Conservation (phyloP, 768 basidiomycete genomes). For the Lanmaoa rubissima region DNA sequence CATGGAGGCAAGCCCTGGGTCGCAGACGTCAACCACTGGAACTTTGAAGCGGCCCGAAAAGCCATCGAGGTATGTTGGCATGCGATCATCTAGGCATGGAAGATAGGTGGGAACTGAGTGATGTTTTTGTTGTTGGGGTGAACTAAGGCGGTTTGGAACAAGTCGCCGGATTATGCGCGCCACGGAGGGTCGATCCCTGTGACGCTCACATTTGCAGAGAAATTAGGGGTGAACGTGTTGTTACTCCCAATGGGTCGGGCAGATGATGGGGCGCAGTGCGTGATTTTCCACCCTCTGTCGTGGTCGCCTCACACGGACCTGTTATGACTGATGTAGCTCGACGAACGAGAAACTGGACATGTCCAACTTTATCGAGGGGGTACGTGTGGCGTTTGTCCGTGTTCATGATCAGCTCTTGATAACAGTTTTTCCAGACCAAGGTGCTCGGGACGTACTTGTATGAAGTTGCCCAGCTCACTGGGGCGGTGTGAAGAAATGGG, state of each 20-base stretch:
- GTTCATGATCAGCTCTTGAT: background rate
- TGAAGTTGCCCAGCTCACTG: constrained; percentile 26
- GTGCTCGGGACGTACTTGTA: constrained; percentile 35
- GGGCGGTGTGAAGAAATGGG: constrained; percentile 10
- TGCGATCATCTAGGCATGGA: background rate
- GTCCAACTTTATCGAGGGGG: constrained; percentile 86
- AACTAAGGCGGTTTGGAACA: constrained; percentile 53
- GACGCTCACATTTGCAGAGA: constrained; percentile 90
- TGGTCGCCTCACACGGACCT: background rate
- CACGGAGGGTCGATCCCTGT: constrained; percentile 97
- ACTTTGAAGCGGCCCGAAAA: constrained; percentile 82
- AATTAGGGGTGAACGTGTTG: constrained; percentile 80
- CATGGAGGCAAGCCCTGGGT: constrained; percentile 93
- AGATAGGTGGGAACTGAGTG: background rate
- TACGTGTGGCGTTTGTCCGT: constrained; percentile 34
- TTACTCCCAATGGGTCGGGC: constrained; percentile 91
- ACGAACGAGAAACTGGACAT: constrained; percentile 94
- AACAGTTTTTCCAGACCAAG: constrained; percentile 23
- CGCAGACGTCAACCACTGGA: constrained; percentile 84
- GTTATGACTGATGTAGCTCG: constrained; percentile 47
- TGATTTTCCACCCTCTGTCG: constrained; percentile 11
- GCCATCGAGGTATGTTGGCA: constrained; percentile 64
- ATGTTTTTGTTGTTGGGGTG: background rate
- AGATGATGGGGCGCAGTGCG: constrained; percentile 92
- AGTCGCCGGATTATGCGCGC: constrained; percentile 77